Evolutionary conservation across 129 eudicot species (phyloP).

Genomic region (Pittosporum tobira): DNA sequence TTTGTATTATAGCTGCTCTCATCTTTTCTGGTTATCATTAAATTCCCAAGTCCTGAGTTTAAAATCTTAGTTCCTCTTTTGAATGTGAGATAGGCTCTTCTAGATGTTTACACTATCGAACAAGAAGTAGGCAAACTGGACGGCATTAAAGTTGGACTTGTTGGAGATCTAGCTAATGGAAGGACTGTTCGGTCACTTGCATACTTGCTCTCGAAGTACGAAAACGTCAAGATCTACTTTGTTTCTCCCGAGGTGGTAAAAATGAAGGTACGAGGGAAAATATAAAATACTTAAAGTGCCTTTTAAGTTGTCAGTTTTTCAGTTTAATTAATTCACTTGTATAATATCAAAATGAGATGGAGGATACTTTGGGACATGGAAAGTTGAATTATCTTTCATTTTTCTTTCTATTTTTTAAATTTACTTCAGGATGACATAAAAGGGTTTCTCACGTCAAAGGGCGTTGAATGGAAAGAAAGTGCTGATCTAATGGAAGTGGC

Average conservation of each 20-base stretch:
- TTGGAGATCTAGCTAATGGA: conserved; percentile 94
- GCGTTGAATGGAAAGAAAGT: conserved; percentile 95
- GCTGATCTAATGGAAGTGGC: conserved; percentile 80
- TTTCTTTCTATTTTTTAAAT: neutral
- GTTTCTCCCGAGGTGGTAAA: conserved; percentile 83
- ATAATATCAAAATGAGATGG: too few species aligned
- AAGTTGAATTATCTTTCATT: neutral
- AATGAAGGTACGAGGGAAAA: conserved; percentile 62
- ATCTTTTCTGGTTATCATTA: neutral
- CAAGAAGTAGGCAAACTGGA: conserved; percentile 87
- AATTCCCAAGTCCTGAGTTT: neutral
- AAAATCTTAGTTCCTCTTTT: neutral
- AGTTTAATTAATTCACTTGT: too few species aligned
- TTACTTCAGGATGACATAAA: conserved; percentile 81
- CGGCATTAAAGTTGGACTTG: conserved; percentile 87
- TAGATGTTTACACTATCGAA: conserved; percentile 83
- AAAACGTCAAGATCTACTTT: conserved; percentile 72
- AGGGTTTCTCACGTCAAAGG: conserved; percentile 53
- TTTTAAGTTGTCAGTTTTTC: too few species aligned
- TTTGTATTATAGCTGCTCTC: too few species aligned
- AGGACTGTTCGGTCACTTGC: conserved; percentile 94
- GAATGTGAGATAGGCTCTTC: conserved; percentile 54
- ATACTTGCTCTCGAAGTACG: conserved; percentile 74
- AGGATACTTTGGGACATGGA: too few species aligned
- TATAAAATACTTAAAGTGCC: too few species aligned